Base-by-base conservation (phyloP, 225 moss, liverwort and hornwort species). In the Marchantia paleacea region DNA sequence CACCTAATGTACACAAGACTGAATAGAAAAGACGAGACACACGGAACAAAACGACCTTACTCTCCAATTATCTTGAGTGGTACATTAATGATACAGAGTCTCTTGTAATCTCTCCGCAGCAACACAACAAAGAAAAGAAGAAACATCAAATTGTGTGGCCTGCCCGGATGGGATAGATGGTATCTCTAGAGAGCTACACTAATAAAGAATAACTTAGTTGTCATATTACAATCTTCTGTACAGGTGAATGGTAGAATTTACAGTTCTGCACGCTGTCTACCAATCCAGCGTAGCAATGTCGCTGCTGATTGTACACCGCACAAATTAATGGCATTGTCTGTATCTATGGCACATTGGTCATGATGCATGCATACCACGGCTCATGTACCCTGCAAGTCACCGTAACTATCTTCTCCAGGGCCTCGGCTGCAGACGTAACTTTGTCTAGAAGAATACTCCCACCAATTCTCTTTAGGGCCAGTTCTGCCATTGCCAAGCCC, bases 291-390 rank as follows among this genome's bases (percentile, higher is more conserved):
- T 75, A 61, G 77, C 57, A 73, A 55, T 29, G 39, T 80, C 72
- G 54, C 28, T 62, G 24, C 61, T 80, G 76, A 78, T 72, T 79
- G 62, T 87, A 84, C 83, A 81, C 76, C 71, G 65, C 66, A 72
- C 79, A 79, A 78, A 72, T 74, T 52, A 68, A 58, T 65, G 66
- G 77, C 30, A 13, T 75, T 61, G 61, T 79, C 61, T 66, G 55
- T 75, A 82, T 28, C 65, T 48, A 67, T 51, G 78, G 52, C 78
- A 64, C 69, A 75, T 75, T 75, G 20, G 82, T 67, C 12, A 75
- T 72, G 72, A 93, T 89, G 85, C 87, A 86, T 62, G 94, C 89
- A 76, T 99, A 95, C 99, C 99, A 99, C 7, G 92, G 95, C 79
- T 94, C 92, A 76, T 99, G 99, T 53, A 99, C 88, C 77, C 86